Base-by-base conservation (phyloP, 140 eudicot species). In the Bidens hawaiensis region DNA sequence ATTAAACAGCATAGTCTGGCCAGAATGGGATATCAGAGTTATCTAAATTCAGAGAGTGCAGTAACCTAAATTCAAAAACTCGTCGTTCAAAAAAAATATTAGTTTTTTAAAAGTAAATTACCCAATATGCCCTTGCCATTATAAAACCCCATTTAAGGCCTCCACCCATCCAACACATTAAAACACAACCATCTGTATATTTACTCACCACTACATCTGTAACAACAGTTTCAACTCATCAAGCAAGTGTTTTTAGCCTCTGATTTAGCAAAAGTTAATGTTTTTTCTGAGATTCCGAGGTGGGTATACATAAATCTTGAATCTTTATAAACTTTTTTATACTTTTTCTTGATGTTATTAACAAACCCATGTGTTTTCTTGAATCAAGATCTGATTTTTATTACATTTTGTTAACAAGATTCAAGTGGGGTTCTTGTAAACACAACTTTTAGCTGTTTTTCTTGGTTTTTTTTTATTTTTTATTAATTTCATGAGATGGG, bases 251-350 rank as follows among this genome's bases (percentile, higher is more conserved):
- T 59, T 73, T 66, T 21, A 58, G 16, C 64, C 64, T 65, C 28
- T 33, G 54, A 47, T 58, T 74, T 31, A 66, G 69, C 79, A 66
- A 50, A 58, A 15, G 41, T 66, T 58, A 12, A 31, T 66, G 56
- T 28, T 64, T n/a, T 31, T 11, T 56, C 53, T 56, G 48, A 73
- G 14, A 41, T 34, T 62, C 48, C 36, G 47, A 76, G 77, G 77
- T 70, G 61, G 77, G 77, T 70, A 63, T 63, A 62, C 74, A 59
- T 23, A 61, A 69, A 69, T 56, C 80, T 74, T 65, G 59, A 33
- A 74, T 56, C 56, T 69, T 19, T 69, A 15, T 69, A 55, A 56
- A 75, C 34, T 60, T 68, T 52, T 27, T 53, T 13, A 18, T 15
- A 8, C 34, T 14, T 46, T 25, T 61, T 70, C 33, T 49, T 47